phyloP scores from a whole-genome alignment of 495 filamentous ascomycete species.

The Amorphotheca resinae region DNA sequence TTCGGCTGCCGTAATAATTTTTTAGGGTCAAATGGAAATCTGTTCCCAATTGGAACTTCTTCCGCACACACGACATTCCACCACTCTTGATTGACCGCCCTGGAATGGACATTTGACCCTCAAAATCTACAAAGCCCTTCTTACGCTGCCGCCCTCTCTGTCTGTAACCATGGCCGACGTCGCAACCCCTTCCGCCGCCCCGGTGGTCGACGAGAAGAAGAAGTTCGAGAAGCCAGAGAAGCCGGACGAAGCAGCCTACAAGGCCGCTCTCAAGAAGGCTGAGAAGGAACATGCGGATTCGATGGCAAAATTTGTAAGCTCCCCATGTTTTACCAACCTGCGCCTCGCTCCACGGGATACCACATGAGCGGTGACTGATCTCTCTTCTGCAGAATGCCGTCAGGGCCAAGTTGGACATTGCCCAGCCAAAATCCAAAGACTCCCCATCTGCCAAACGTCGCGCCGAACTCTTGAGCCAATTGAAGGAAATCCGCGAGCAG shows the following conservation, averaged over 20 bases:
- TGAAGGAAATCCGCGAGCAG: conserved; percentile 60
- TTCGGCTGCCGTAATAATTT: conserved; percentile 1
- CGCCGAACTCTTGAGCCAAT: conserved; percentile 65
- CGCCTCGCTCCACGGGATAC: background rate
- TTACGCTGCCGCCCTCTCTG: background rate
- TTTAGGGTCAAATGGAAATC: background rate
- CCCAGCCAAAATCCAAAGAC: conserved; percentile 47
- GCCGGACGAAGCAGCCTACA: conserved; percentile 59
- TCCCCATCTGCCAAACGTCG: conserved; percentile 63
- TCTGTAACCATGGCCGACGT: conserved; percentile 18
- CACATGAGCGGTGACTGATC: conserved; percentile 1
- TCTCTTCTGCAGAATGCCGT: conserved; percentile 54
- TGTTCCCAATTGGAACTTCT: background rate
- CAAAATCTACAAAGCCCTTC: background rate
- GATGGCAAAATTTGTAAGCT: conserved; percentile 66
- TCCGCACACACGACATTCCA: background rate
- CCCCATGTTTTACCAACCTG: background rate
- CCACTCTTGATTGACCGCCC: background rate
- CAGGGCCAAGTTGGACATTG: conserved; percentile 72
- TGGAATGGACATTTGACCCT: background rate
- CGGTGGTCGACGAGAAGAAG: conserved; percentile 19
- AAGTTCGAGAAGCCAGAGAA: conserved; percentile 46
- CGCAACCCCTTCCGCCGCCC: conserved; percentile 16
- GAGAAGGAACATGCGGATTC: conserved; percentile 71
- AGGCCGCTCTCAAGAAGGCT: conserved; percentile 57